A percentile compares a stretch with the other conserved stretches of the same genome.
phyloP scores from a whole-genome alignment of 441 rosid species.

The Adansonia madagascariensis region DNA sequence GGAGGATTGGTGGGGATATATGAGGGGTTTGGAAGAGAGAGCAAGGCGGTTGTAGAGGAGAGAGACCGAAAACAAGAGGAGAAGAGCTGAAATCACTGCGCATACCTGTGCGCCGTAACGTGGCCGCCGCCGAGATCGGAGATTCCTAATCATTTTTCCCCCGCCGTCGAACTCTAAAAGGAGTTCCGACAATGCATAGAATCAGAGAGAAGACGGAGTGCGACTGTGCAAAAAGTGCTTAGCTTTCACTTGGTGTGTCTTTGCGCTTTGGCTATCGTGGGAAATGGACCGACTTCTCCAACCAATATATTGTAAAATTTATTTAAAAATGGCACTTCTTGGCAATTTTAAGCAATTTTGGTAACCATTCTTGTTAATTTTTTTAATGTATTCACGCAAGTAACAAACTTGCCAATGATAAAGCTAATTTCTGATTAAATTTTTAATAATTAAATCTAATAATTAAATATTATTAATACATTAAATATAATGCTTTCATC shows the following conservation, averaged over 20 bases:
- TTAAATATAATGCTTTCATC: neutral
- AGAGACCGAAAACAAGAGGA: conserved; percentile 73
- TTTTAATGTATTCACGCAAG: no score
- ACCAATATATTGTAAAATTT: neutral
- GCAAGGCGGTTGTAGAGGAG: conserved; percentile 77
- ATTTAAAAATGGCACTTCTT: neutral
- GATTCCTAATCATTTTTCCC: conserved; percentile 16
- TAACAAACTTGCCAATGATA: neutral
- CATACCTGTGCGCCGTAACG: conserved; percentile 65
- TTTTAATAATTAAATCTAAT: neutral
- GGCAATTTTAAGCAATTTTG: neutral
- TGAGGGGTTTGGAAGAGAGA: conserved; percentile 46
- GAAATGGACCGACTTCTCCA: neutral
- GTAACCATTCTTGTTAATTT: neutral
- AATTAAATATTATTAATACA: no score
- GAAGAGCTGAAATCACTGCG: conserved; percentile 63
- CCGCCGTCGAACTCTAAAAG: neutral
- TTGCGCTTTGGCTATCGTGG: neutral
- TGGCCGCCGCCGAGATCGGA: conserved; percentile 72
- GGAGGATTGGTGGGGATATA: conserved; percentile 38
- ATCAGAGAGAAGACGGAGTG: neutral
- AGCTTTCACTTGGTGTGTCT: neutral
- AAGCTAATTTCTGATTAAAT: neutral
- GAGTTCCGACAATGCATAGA: neutral
- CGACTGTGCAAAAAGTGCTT: neutral